A percentile compares a stretch with the other conserved stretches of the same genome.
Evolutionary conservation across 257 asterid species (phyloP).

Genomic region (Capsicum rhomboideum): DNA sequence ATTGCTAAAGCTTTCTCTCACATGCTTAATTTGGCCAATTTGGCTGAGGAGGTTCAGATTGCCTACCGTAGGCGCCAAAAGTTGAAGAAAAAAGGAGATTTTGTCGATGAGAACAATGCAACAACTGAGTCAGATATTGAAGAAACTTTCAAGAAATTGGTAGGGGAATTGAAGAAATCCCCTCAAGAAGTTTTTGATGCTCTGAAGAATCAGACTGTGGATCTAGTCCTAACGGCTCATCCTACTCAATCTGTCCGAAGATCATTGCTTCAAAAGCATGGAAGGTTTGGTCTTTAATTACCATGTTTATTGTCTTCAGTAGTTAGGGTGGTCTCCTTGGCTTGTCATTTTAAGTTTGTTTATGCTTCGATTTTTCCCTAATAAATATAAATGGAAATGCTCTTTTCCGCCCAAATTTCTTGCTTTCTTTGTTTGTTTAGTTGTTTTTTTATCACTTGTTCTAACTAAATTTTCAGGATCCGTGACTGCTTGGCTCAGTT

Average conservation of each 20-base stretch:
- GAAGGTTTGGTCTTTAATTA: conserved; percentile 19
- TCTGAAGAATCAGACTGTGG: conserved; percentile 42
- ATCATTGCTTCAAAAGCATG: conserved; percentile 46
- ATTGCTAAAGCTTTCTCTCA: conserved; percentile 45
- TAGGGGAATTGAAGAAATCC: conserved; percentile 29
- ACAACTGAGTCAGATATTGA: conserved; percentile 44
- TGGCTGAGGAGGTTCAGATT: conserved; percentile 50
- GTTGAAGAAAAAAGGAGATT: conserved; percentile 39
- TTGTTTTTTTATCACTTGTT: background rate
- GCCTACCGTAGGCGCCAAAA: conserved; percentile 36
- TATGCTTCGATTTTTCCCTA: background rate
- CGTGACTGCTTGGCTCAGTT: conserved; percentile 47
- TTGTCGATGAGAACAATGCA: conserved; percentile 35
- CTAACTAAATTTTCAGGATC: conserved; percentile 15
- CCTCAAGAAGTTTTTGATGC: conserved; percentile 49
- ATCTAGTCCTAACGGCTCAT: conserved; percentile 44
- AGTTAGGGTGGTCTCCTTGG: background rate
- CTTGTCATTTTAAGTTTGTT: background rate
- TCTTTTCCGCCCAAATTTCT: background rate
- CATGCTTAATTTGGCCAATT: conserved; percentile 48
- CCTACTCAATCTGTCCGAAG: conserved; percentile 45
- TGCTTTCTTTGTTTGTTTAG: background rate
- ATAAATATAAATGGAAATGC: background rate
- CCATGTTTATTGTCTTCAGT: background rate
- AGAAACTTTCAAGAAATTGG: conserved; percentile 40